Percentiles rank a stretch among this genome's conserved stretches.
phyloP scores from a whole-genome alignment of 768 basidiomycete species.

The Lepiota brunneoincarnata region DNA sequence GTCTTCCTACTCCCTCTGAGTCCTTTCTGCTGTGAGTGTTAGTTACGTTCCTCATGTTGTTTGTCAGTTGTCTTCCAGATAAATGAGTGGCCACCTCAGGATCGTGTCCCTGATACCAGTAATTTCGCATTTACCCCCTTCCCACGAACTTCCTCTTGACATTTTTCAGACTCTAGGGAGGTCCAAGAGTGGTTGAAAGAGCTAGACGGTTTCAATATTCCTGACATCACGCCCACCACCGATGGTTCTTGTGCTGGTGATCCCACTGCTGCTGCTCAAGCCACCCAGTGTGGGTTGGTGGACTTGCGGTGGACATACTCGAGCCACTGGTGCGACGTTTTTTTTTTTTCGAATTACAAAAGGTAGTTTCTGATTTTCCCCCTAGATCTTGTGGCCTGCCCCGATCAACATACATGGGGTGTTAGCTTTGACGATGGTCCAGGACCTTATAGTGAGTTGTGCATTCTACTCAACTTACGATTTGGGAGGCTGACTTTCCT shows the following conservation, averaged over 20 bases:
- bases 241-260: constrained; percentile 72
- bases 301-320: constrained; percentile 79
- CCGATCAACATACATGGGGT: constrained; percentile 72
- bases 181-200: constrained; percentile 78
- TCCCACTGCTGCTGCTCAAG: constrained; percentile 50
- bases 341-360: too few relatives aligned
- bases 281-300: constrained; percentile 80
- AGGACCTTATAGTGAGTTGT: constrained; percentile 66
- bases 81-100: constrained; percentile 59
- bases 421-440: constrained; percentile 90
- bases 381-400: constrained; percentile 71
- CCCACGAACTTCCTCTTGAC: background rate
- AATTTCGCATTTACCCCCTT: constrained; percentile 16
- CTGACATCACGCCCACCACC: constrained; percentile 54
- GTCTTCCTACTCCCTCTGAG: constrained; percentile 64
- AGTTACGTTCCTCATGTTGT: background rate
- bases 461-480: background rate
- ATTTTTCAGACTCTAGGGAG: constrained; percentile 46
- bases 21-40: constrained; percentile 2
- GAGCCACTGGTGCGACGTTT: constrained; percentile 36
- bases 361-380: too few relatives aligned
- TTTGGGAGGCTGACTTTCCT: constrained; percentile 9
- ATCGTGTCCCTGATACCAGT: constrained; percentile 61
- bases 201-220: constrained; percentile 68
- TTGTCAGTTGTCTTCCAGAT: constrained; percentile 24